phyloP scores from a whole-genome alignment of 2,329 filamentous ascomycete genomes.

The Ophiosphaerella narmari region DNA sequence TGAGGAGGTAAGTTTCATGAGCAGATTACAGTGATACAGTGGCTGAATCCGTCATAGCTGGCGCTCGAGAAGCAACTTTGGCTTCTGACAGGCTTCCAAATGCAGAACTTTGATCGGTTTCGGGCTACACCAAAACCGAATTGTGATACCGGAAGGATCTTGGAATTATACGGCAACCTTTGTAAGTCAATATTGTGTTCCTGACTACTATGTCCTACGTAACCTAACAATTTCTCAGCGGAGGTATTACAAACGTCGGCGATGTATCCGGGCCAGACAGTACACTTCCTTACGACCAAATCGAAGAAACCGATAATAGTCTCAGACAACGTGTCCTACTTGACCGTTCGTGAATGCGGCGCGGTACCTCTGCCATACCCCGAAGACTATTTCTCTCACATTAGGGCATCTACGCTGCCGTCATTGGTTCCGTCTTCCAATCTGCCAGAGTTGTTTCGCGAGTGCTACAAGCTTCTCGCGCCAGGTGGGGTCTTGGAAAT shows the following conservation, averaged over 20 bases:
- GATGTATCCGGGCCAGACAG: slow-evolving; percentile 44
- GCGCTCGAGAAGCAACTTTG: slow-evolving; percentile 64
- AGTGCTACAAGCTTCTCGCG: slow-evolving; percentile 61
- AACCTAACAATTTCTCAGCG: slow-evolving; percentile 40
- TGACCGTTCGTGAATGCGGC: slow-evolving; percentile 40
- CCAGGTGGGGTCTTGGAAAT: slow-evolving; percentile 63
- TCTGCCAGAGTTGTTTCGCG: slow-evolving; percentile 61
- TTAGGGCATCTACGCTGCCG: slow-evolving; percentile 57
- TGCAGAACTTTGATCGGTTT: slow-evolving; percentile 38
- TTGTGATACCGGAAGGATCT: slow-evolving; percentile 40
- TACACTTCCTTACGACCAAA: slow-evolving; percentile 44
- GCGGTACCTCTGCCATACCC: slow-evolving; percentile 58
- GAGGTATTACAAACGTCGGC: slow-evolving; percentile 54
- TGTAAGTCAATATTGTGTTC: slow-evolving; percentile 36
- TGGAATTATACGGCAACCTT: slow-evolving; percentile 48
- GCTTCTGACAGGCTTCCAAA: slow-evolving; percentile 63
- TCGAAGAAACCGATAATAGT: slow-evolving; percentile 40
- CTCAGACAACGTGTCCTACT: slow-evolving; percentile 35
- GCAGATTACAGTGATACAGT: background rate
- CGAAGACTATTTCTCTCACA: slow-evolving; percentile 40
- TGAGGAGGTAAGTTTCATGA: slow-evolving; percentile 43
- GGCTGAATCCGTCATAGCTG: slow-evolving; percentile 12
- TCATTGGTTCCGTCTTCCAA: slow-evolving; percentile 61
- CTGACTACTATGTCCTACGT: slow-evolving; percentile 22
- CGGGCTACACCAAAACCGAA: slow-evolving; percentile 27